Evolutionary conservation across 371 early-diverging fungal species (phyloP), one percentile per base, ranked within the genome.

Genomic region (Chytridium lagenaria): DNA sequence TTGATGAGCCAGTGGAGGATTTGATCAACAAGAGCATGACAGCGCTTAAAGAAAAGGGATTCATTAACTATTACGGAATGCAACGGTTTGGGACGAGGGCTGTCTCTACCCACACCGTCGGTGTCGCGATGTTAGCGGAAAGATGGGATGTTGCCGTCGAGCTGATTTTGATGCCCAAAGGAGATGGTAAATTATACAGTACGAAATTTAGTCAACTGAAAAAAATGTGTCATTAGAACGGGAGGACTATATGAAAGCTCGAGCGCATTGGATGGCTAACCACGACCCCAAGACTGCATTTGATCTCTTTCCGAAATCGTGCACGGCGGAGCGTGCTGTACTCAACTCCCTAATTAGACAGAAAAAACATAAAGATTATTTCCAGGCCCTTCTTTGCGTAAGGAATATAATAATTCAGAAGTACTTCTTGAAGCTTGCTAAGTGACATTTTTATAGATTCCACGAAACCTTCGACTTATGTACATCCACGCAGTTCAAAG

Each of bases 401-500:
- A 76, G 80, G 71, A 52, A 1, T 33, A 44, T 31, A 28, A 55
- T n/a, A 36, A n/a, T n/a, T n/a, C n/a, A n/a, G n/a, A n/a, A n/a
- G n/a, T n/a, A n/a, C n/a, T n/a, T 63, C 63, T 69, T 28, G 37
- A 5, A 38, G 23, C 22, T 49, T 70, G 70, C 28, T 50, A 39
- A 15, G 19, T 50, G 49, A n/a, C n/a, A n/a, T n/a, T 51, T 38
- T 61, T 16, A 7, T 12, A 89, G 84, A 87, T 98, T 36, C 96
- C 97, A 31, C 87, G 94, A 69, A 92, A 93, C 78, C 85, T 97
- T 80, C 77, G 92, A 28, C 81, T 91, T 71, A 92, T 99, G 90
- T 99, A 99, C 81, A 84, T 94, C 33, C 99, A 99, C 83, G 94
- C 98, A 2, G 98, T 97, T 76, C 99, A 99, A 84, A 95, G 96